Base-by-base conservation (phyloP, 768 basidiomycete species). In the Termitomyces sp. region DNA sequence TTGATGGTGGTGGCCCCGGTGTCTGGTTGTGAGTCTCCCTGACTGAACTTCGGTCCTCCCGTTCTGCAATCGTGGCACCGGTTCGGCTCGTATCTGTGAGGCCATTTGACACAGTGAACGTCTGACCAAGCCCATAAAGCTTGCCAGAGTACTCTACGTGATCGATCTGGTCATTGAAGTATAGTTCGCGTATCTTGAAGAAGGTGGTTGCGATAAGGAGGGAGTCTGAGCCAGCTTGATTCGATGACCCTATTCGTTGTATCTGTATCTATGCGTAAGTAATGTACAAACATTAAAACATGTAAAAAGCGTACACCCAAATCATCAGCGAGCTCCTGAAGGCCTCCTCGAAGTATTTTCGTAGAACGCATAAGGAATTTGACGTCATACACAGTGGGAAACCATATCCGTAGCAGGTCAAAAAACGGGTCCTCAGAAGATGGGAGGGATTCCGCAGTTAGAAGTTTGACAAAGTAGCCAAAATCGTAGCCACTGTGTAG, bases 191-290 rank as follows among this genome's bases (percentile, higher is more conserved):
- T 83, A 98, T 92, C 72, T 95, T 91, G 88, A 98, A 98, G 76
- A 98, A 98, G 0, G 93, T 93, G 2, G 89, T 86, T 2, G 94
- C 86, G 7, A 95, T 98, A 49, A 99, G 82, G 44, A 98, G 86
- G 14, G 91, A 93, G 70, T 98, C 97, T n/a, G 93, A 95, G 14
- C 97, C 96, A 10, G 96, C 95, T 76, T 97, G 96, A 73, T 97
- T 95, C 57, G 93, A 91, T 23, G 86, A 82, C 5, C 93, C 94
- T 72, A 94, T 91, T 47, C 95, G 85, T 74, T 87, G 79, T 32
- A 97, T 89, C 95, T 96, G 67, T 2, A 53, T 54, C 16, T 30
- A 5, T 18, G 38, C 3, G 12, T 54, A 13, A 54, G 28, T 20
- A 13, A 5, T 43, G n/a, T 43, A 32, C n/a, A 32, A 43, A 38